Evolutionary conservation across 352 stramenopile genomes (phyloP), one percentile per base, ranked within the genome.

Genomic region (Phytophthora ohioensis): DNA sequence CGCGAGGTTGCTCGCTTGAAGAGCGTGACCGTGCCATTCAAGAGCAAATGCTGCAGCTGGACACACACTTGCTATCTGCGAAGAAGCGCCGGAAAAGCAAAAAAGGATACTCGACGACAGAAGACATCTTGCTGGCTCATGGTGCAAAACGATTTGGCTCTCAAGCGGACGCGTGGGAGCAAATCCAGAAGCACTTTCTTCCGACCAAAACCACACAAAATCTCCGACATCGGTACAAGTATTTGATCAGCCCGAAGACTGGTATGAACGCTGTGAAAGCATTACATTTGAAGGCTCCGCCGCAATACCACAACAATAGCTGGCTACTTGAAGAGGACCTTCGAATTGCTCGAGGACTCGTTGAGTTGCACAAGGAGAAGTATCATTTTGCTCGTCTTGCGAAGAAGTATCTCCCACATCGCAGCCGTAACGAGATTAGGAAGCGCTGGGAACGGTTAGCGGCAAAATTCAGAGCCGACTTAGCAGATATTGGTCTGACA

Each of bases 271-370:
- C 82, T 1, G 77, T 94, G 30, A 94, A 93, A 64, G 69, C 79
- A 2, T 81, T 88, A 21, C 78, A 93, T 52, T 64, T 63, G 39
- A 80, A 87, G 55, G 64, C 76, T 27, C 48, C 73, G 0, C 69
- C 78, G 0, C 67, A 81, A 11, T 71, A 81, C 0, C 73, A 79
- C 31, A 79, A 75, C 35, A 73, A 75, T 17, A 68, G 64, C 15
- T 96, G 87, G 87, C 64, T 92, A 52, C 67, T 94, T 6, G 89
- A 96, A 79, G 89, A 96, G 59, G 89, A 96, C 45, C 49, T 96
- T 32, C 83, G 88, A 5, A 80, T 96, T 53, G 79, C 80, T 4
- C 81, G 88, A n/a, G 88, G 87, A 5, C 75, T 93, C 21, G 63
- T 91, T 46, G 84, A 90, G 54, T 85, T 91, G 9, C 76, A 84